Evolutionary conservation across 768 basidiomycete species (phyloP), one percentile per base, ranked within the genome.

Genomic region (Hydnomerulius pinastri): DNA sequence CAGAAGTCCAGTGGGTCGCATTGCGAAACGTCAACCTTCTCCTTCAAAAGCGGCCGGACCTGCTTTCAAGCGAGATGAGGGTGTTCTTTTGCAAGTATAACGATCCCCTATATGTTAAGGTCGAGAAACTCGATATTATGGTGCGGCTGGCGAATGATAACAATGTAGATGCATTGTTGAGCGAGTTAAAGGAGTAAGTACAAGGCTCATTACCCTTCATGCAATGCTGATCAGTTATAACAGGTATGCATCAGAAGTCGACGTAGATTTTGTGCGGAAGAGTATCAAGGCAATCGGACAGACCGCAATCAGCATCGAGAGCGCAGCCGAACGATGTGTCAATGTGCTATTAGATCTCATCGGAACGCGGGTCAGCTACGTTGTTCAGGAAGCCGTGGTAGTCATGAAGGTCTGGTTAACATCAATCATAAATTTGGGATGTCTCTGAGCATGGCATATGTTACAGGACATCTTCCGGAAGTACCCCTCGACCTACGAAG

Each of bases 21-120:
- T 74, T 99, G 45, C 84, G 97, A 24, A 98, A 98, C 64, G 93
- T 98, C 74, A 98, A 98, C 62, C 82, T 99, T 24, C 78, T 99
- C 23, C 82, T 99, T 2, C 96, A 99, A 70, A 96, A 96, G 64
- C 86, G 92, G 4, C 73, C 92, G 2, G 93, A 94, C 55, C 78
- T 97, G 51, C 81, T 99, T 8, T 82, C 87, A 6, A 97, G 90
- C 70, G 96, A 99, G 70, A 95, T 99, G 92, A 82, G 95, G 38
- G 97, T 99, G 17, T 99, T 99, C 69, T 99, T 98, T 77, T 98
- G 96, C 84, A 99, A 99, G 70, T 98, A 99, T 73, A 98, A 98
- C 63, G 96, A 99, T 64, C 96, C 96, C 5, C 73, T 96, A n/a
- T 99, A 98, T 63, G 95, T 98, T 67, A 99, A 99, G 70, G 83